Base-by-base conservation (phyloP, 1,139 yeast species). In the Nematodospora anomalae region DNA sequence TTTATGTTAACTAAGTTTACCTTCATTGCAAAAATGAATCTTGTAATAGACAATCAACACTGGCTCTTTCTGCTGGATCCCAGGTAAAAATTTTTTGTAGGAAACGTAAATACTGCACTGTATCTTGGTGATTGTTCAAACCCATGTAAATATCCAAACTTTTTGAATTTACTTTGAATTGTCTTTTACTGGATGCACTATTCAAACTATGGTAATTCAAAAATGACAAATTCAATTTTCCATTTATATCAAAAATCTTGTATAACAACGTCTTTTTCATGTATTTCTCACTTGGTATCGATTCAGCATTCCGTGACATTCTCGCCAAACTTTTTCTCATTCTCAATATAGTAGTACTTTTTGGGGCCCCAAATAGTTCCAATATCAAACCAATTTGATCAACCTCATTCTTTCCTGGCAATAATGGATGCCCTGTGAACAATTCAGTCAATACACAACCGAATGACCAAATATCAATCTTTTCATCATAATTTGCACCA, bases 391-490 rank as follows among this genome's bases (percentile, higher is more conserved):
- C 79, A 32, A 84, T 62, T 41, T 85, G 81, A 40, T 83, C 88
- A 31, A 69, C 63, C 53, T 86, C 95, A 49, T 79, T 76, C 41
- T 71, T 79, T 0, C 89, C 90, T 26, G 85, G 83, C 42, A 86
- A 75, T 18, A 86, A 52, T 0, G 95, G 92, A 23, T 58, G 54
- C 0, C 95, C 95, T 0, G 79, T 71, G 37, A 69, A 72, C 33
- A 85, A 55, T 53, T 86, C 95, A 2, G 80, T 76, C 12, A 83
- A 57, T 28, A 86, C 76, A 39, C 90, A 76, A 0, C 85, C 92
- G 43, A 83, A 60, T 4, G 92, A 83, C 95, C 95, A 86, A 44
- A 85, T 74, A 55, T 86, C 95, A 38, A 86, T 84, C 48, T 76
- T 76, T 20, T 73, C 67, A 38, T 77, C 71, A 56, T 88, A 88